phyloP scores from a whole-genome alignment of 192 early-diverging fungal species.

The Podila epigama region DNA sequence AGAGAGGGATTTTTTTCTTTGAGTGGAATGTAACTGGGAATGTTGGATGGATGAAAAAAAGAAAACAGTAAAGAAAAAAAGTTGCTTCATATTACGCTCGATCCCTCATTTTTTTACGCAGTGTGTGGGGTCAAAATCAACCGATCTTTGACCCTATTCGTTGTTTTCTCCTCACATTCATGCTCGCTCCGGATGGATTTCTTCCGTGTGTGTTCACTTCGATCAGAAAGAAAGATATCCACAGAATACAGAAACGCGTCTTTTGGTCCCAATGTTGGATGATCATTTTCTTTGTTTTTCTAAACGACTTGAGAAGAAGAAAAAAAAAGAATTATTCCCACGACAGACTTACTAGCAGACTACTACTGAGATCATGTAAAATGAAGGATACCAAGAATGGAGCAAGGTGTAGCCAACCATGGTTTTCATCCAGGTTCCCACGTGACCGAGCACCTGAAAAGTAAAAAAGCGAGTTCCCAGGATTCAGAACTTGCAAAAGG shows the following conservation, averaged over 20 bases:
- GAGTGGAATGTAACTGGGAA: background rate
- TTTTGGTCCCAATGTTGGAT: no score
- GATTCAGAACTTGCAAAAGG: background rate
- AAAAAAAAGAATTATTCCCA: no score
- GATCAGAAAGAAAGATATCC: background rate
- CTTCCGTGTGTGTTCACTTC: background rate
- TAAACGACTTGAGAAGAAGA: no score
- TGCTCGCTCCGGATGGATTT: background rate
- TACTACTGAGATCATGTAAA: no score
- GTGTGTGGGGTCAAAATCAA: background rate
- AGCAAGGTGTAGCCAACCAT: background rate
- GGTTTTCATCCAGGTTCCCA: no score
- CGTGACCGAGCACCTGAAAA: no score
- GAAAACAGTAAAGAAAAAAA: background rate
- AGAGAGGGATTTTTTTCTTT: no score
- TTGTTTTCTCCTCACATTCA: no score
- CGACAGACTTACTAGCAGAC: no score
- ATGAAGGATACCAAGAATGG: no score
- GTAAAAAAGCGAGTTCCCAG: background rate
- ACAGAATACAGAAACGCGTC: background rate
- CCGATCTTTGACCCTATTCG: background rate
- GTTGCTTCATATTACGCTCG: background rate
- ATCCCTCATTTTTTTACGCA: background rate
- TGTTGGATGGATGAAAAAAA: background rate
- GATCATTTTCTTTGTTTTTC: no score